Conservation (phyloP, 805 yeast species). For the Ogataea naganishii region DNA sequence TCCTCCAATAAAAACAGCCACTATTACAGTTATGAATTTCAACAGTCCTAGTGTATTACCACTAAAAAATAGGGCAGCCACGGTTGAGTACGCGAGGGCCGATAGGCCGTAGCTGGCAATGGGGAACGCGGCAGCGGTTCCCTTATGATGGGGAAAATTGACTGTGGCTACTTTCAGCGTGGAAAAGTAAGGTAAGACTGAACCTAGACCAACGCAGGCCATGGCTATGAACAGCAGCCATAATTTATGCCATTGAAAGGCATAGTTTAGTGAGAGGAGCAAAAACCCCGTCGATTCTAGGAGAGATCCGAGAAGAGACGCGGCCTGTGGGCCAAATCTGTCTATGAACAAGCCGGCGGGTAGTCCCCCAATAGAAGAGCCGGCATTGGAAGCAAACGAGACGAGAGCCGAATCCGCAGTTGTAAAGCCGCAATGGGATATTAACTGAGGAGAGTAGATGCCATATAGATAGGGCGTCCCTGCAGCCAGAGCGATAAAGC, state of each 20-base stretch:
- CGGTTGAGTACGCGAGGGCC: slow-evolving; percentile 53
- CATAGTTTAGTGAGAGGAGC: slow-evolving; percentile 39
- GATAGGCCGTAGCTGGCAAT: slow-evolving; percentile 65
- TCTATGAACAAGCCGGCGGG: slow-evolving; percentile 67
- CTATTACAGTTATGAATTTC: slow-evolving; percentile 42
- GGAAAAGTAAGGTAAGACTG: slow-evolving; percentile 50
- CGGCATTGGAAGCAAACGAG: slow-evolving; percentile 53
- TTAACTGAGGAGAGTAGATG: slow-evolving; percentile 66
- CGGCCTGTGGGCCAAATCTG: slow-evolving; percentile 42
- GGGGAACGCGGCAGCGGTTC: slow-evolving; percentile 61
- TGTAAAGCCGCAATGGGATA: slow-evolving; percentile 45
- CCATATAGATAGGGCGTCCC: slow-evolving; percentile 75
- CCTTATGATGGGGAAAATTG: slow-evolving; percentile 65
- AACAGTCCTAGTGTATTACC: slow-evolving; percentile 49
- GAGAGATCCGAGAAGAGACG: slow-evolving; percentile 47
- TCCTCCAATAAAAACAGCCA: slow-evolving; percentile 36
- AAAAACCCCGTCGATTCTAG: slow-evolving; percentile 48
- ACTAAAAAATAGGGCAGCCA: slow-evolving; percentile 44
- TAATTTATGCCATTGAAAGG: slow-evolving; percentile 28
- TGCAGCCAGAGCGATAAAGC: slow-evolving; percentile 52
- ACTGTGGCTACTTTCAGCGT: slow-evolving; percentile 49
- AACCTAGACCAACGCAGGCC: slow-evolving; percentile 54
- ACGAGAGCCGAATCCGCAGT: slow-evolving; percentile 56
- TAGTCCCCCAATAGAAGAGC: slow-evolving; percentile 61
- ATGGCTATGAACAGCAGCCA: slow-evolving; percentile 38